These are phyloP conservation scores for Eurotiales sp. DNA, from an alignment of 2,329 filamentous ascomycete genomes.

Conservation along the genomic window DNA sequence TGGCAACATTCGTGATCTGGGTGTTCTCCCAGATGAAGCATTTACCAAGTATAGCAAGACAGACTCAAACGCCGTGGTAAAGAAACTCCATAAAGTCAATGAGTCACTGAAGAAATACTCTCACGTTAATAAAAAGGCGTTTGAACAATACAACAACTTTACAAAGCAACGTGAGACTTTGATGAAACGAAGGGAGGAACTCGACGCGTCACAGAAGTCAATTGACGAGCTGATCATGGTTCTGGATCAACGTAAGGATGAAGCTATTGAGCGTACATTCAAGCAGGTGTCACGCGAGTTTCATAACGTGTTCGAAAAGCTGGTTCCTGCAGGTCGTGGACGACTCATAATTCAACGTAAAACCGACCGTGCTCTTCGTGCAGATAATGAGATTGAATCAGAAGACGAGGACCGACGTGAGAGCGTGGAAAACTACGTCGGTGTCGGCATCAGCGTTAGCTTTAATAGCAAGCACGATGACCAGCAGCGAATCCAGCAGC, in stretches of 20 bases:
- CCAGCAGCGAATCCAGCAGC: conserved; percentile 94
- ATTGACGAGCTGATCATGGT: conserved; percentile 92
- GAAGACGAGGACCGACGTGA: conserved; percentile 60
- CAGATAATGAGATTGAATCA: conserved; percentile 64
- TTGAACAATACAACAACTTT: conserved; percentile 98
- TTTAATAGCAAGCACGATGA: conserved; percentile 99
- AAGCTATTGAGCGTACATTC: conserved; percentile 97
- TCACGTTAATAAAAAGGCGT: conserved; percentile 98
- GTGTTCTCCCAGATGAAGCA: conserved; percentile 88
- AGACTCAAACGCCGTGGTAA: conserved; percentile 68
- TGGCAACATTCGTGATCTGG: conserved; percentile 86
- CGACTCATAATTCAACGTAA: conserved; percentile 89
- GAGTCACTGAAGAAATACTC: conserved; percentile 93
- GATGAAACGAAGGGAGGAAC: conserved; percentile 76
- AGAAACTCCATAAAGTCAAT: conserved; percentile 82
- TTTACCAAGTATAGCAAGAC: conserved; percentile 87
- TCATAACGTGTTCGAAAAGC: conserved; percentile 84
- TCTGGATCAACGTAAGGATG: conserved; percentile 92
- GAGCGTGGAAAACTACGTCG: conserved; percentile 87
- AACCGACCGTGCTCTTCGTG: conserved; percentile 64
- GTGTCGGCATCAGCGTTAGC: conserved; percentile 93
- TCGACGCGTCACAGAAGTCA: conserved; percentile 78
- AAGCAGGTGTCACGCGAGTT: conserved; percentile 96
- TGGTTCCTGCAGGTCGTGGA: conserved; percentile 90
- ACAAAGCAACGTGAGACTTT: conserved; percentile 86